phyloP scores from a whole-genome alignment of 2,329 filamentous ascomycete genomes.

The Ceratocystiopsis minuta region DNA sequence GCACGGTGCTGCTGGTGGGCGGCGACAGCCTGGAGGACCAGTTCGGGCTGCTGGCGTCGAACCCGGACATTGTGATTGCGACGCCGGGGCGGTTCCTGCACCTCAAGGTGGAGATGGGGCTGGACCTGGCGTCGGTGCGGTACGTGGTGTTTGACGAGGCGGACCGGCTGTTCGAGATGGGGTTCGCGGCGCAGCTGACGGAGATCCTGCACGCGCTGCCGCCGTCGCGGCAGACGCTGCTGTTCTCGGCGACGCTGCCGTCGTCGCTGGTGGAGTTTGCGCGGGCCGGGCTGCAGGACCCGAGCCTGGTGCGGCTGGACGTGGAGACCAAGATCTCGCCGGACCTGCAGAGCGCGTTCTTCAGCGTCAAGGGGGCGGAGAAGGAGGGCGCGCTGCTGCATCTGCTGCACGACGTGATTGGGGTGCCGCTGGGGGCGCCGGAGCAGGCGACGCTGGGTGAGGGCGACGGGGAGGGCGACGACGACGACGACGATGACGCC shows the following conservation, averaged over 20 bases:
- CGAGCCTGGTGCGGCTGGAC: slow-evolving; percentile 75
- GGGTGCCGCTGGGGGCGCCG: slow-evolving; percentile 57
- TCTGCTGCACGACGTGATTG: slow-evolving; percentile 78
- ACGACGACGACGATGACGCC: not conserved
- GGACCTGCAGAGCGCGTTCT: slow-evolving; percentile 89
- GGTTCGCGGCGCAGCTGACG: slow-evolving; percentile 79
- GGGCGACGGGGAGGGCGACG: slow-evolving; percentile 2
- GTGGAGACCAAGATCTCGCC: slow-evolving; percentile 92
- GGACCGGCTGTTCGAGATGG: slow-evolving; percentile 95
- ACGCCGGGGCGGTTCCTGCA: slow-evolving; percentile 93
- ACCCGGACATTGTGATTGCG: slow-evolving; percentile 93
- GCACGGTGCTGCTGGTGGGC: slow-evolving; percentile 78
- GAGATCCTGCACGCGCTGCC: slow-evolving; percentile 88
- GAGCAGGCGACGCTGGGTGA: slow-evolving; percentile 27
- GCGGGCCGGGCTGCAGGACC: slow-evolving; percentile 79
- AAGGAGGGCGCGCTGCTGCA: slow-evolving; percentile 87
- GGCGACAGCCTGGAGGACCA: slow-evolving; percentile 94
- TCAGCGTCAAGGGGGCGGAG: slow-evolving; percentile 77
- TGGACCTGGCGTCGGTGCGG: slow-evolving; percentile 76
- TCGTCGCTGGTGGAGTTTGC: slow-evolving; percentile 94
- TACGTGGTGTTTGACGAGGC: slow-evolving; percentile 98
- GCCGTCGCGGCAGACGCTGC: slow-evolving; percentile 64
- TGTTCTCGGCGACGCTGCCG: slow-evolving; percentile 90
- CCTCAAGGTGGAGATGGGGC: slow-evolving; percentile 86
- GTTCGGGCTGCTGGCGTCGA: slow-evolving; percentile 78